A percentile compares a stretch with the other conserved stretches of the same genome.
Evolutionary conservation across 2,329 filamentous ascomycete species (phyloP).

Genomic region (Aspergillus floridensis): DNA sequence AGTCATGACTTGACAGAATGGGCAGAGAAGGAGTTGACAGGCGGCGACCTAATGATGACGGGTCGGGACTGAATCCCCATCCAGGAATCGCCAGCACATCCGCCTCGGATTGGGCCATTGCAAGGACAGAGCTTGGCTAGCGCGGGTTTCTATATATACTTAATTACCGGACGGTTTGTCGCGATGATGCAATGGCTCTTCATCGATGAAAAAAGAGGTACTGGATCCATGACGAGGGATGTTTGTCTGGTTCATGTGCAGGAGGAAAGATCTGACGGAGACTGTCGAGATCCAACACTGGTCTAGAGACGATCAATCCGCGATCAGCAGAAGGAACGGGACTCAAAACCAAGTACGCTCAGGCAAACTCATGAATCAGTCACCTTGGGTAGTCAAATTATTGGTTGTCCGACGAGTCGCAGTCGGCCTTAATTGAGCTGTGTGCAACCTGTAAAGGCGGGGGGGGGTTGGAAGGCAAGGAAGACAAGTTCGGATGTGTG

Average conservation of each 20-base stretch:
- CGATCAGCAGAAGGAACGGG: not conserved
- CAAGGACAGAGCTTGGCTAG: slow-evolving; percentile 1
- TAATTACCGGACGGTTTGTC: not conserved
- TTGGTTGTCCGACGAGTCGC: slow-evolving; percentile 2
- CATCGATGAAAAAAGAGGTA: not conserved
- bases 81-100: slow-evolving; percentile 8
- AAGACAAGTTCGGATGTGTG: not conserved
- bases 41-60: slow-evolving; percentile 2
- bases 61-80: slow-evolving; percentile 1
- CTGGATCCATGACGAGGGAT: not conserved
- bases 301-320: not conserved
- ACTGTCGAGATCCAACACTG: not conserved
- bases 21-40: not conserved
- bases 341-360: not conserved
- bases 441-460: slow-evolving; percentile 1
- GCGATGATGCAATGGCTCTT: slow-evolving; percentile 2
- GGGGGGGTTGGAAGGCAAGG: slow-evolving; percentile 1
- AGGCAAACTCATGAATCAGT: not conserved
- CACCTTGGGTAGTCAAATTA: slow-evolving; percentile 1
- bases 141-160: slow-evolving; percentile 6
- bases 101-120: slow-evolving; percentile 4
- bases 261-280: not conserved
- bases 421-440: not conserved
- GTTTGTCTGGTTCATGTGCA: not conserved
- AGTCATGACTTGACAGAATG: not conserved